A percentile compares a stretch with the other conserved stretches of the same genome.
Evolutionary conservation across 768 basidiomycete species (phyloP).

Genomic region (Pulveroboletus frians): DNA sequence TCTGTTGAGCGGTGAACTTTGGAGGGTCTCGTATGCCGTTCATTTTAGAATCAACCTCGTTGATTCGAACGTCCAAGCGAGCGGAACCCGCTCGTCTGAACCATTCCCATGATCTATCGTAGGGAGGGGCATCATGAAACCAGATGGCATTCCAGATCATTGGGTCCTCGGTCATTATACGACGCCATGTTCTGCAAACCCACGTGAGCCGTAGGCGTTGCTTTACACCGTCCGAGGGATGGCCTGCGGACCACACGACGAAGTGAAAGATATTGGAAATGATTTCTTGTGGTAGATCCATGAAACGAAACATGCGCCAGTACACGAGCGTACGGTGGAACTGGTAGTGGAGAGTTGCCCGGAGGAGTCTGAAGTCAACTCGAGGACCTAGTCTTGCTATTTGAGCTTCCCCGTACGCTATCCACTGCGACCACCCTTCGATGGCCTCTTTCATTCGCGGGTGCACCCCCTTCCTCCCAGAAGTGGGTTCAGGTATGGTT

Average conservation of each 20-base stretch:
- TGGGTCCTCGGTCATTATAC: conserved; percentile 41
- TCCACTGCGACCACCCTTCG: conserved; percentile 13
- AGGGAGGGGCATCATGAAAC: conserved; percentile 51
- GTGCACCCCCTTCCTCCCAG: not conserved
- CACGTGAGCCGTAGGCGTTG: conserved; percentile 50
- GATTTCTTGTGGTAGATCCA: conserved; percentile 62
- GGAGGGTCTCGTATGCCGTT: conserved; percentile 24
- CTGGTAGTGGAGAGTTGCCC: conserved; percentile 15
- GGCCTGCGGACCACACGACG: conserved; percentile 48
- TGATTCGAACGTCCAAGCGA: conserved; percentile 58
- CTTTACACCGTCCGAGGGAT: conserved; percentile 32
- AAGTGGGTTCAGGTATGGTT: conserved; percentile 15
- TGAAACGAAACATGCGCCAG: conserved; percentile 50
- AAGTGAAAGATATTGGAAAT: conserved; percentile 58
- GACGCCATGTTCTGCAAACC: conserved; percentile 56
- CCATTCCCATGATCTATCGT: conserved; percentile 50
- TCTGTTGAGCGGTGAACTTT: conserved; percentile 37
- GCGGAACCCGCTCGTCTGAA: conserved; percentile 52
- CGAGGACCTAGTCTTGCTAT: conserved; percentile 18
- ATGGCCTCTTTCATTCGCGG: conserved; percentile 3
- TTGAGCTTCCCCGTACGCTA: conserved; percentile 17
- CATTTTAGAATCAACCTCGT: conserved; percentile 33
- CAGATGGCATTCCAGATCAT: conserved; percentile 63
- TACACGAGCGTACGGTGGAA: conserved; percentile 23
- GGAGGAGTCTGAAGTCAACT: conserved; percentile 12